phyloP scores from a whole-genome alignment of 495 filamentous ascomycete genomes.

The Saxophila tyrrhenica region DNA sequence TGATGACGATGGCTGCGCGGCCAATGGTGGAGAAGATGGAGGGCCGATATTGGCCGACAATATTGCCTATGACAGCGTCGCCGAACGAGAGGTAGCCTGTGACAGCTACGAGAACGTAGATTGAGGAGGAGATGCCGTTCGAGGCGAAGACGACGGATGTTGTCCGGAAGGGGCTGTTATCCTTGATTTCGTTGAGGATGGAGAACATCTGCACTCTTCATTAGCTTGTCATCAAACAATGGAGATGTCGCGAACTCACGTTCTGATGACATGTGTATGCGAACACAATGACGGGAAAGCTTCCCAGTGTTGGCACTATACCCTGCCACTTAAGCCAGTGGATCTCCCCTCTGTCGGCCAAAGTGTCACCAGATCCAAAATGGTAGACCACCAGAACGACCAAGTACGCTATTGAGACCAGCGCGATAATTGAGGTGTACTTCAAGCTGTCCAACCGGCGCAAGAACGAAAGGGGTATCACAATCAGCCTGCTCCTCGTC shows the following conservation, averaged over 20 bases:
- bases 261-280: conserved; percentile 99
- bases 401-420: conserved; percentile 87
- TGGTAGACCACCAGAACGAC: conserved; percentile 86
- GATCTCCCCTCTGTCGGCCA: conserved; percentile 57
- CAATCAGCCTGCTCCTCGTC: conserved; percentile 52
- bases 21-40: conserved; percentile 81
- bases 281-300: conserved; percentile 90
- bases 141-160: conserved; percentile 69
- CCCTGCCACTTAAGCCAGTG: conserved; percentile 68
- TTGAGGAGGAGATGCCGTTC: conserved; percentile 64
- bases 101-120: conserved; percentile 86
- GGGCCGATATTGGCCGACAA: conserved; percentile 78
- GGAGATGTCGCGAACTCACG: conserved; percentile 39
- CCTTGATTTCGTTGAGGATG: conserved; percentile 84
- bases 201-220: conserved; percentile 80
- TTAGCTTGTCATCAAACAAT: background rate
- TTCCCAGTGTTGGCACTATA: conserved; percentile 63
- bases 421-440: conserved; percentile 86
- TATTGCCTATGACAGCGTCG: conserved; percentile 74
- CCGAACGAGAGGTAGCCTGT: conserved; percentile 95
- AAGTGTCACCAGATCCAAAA: conserved; percentile 67
- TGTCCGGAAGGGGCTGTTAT: conserved; percentile 72
- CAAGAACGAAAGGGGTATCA: conserved; percentile 88
- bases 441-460: conserved; percentile 87
- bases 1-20: conserved; percentile 85